Conservation (phyloP, 495 filamentous ascomycete species). For the Aspergillus panamensis region DNA sequence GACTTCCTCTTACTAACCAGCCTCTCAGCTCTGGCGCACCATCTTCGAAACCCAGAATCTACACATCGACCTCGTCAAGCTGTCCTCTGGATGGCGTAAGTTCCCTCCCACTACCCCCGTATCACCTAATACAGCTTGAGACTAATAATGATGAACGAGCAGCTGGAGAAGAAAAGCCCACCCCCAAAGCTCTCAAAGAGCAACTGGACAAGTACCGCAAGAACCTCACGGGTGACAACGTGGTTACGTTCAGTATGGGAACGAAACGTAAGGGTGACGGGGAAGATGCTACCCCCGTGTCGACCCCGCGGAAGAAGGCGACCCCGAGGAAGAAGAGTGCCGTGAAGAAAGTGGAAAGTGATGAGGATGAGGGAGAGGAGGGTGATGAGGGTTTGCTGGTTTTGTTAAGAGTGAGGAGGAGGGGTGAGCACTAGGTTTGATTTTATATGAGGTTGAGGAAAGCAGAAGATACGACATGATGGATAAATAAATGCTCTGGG, state of each 20-base stretch:
- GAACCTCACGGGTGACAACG: slow-evolving; percentile 3
- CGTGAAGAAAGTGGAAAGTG: not conserved
- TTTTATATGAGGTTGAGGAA: too few species aligned
- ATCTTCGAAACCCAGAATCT: slow-evolving; percentile 16
- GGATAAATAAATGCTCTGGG: too few species aligned
- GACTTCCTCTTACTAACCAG: not conserved
- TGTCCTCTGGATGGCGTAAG: slow-evolving; percentile 15
- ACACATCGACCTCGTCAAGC: slow-evolving; percentile 15
- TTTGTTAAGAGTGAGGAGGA: not conserved
- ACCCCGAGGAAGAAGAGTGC: not conserved
- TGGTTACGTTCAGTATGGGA: slow-evolving; percentile 15
- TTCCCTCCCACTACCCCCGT: not conserved
- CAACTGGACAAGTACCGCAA: slow-evolving; percentile 17
- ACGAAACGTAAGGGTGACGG: not conserved
- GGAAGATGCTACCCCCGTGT: not conserved
- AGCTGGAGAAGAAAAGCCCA: slow-evolving; percentile 16
- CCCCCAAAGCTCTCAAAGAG: slow-evolving; percentile 15
- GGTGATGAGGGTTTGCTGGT: slow-evolving; percentile 2
- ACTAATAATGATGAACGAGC: not conserved
- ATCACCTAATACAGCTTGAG: not conserved
- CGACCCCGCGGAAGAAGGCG: not conserved
- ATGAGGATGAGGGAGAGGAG: slow-evolving; percentile 7
- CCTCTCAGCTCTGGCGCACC: slow-evolving; percentile 16
- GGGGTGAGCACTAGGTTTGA: not conserved
- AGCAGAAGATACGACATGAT: too few species aligned